Base-by-base conservation (phyloP, 768 basidiomycete species). In the Cubamyces lactineus region DNA sequence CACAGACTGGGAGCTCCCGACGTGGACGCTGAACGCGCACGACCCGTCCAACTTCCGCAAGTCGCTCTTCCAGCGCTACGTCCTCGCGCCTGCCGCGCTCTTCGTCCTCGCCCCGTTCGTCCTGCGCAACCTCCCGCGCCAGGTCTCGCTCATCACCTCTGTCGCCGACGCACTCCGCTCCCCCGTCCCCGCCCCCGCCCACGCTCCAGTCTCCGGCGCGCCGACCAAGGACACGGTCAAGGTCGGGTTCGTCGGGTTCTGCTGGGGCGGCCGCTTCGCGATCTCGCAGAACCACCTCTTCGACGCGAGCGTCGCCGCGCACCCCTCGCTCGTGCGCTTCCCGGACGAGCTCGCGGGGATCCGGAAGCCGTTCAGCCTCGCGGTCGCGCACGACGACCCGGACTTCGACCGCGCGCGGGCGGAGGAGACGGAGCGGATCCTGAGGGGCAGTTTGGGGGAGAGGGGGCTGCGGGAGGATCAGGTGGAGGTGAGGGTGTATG, bases 241-340 rank as follows among this genome's bases (percentile, higher is more conserved):
- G 53, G 41, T 68, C 56, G 67, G 67, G 12, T 63, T 63, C 53
- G 59, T 61, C 39, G 67, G 67, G 52, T 68, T 63, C 64, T 68
- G 67, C 64, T 68, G 64, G 61, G 67, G 67, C 56, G 67, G 67
- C 16, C 64, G 67, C 59, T 68, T 61, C 57, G 67, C 67, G 26
- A 61, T 68, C 62, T 55, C 64, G 56, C 57, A 58, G 58, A 68
- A 68, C 59, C 24, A 40, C 48, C 52, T 50, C 21, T 68, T 65
- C 57, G 67, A 68, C 62, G 67, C 67, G 47, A 61, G 46, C 24
- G 58, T 61, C 56, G 62, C 67, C 15, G 54, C 55, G 52, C 67
- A 68, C 54, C 67, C 67, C 41, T 65, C 64, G 38, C 51, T 60
- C 46, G 67, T 68, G 21, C 47, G 47, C 48, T 65, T 61, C 59